Conservation (phyloP, 2,329 filamentous ascomycete genomes). For the Aspergillus tamarii region DNA sequence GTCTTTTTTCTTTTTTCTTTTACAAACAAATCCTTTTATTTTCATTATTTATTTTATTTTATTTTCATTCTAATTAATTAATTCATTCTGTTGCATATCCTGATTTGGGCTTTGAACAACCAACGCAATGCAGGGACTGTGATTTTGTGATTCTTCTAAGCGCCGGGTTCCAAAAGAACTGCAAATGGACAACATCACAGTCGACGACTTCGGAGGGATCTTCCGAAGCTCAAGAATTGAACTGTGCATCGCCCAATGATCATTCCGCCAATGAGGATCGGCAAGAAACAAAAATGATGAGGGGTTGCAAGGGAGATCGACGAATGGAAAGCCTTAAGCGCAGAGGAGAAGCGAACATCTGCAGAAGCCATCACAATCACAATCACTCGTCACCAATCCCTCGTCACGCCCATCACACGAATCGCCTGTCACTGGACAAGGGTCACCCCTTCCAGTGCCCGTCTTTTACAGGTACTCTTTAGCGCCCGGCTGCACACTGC, state of each 20-base stretch:
- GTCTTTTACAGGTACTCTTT: conserved; percentile 16
- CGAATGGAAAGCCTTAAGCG: conserved; percentile 18
- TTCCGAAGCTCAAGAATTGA: neutral
- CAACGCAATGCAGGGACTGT: conserved; percentile 2
- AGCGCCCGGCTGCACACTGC: conserved; percentile 18
- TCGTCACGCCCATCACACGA: conserved; percentile 30
- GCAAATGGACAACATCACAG: neutral
- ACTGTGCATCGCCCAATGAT: neutral
- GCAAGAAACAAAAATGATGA: neutral
- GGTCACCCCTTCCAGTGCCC: neutral
- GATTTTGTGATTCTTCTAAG: neutral
- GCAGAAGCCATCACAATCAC: conserved; percentile 40
- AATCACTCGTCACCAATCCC: conserved; percentile 22
- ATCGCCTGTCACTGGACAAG: conserved; percentile 8
- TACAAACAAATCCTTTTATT: neutral
- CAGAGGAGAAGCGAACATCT: conserved; percentile 26
- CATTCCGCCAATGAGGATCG: neutral
- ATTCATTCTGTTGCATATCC: neutral
- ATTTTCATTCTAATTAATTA: neutral
- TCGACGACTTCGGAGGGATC: neutral
- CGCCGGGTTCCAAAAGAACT: neutral
- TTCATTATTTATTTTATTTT: neutral
- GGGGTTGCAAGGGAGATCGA: conserved; percentile 9
- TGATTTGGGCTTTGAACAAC: neutral
- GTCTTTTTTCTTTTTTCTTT: neutral